These are phyloP conservation scores for Saccharomyces hybrid DNA, from an alignment of 1,139 yeast genomes.

Conservation along the genomic window DNA sequence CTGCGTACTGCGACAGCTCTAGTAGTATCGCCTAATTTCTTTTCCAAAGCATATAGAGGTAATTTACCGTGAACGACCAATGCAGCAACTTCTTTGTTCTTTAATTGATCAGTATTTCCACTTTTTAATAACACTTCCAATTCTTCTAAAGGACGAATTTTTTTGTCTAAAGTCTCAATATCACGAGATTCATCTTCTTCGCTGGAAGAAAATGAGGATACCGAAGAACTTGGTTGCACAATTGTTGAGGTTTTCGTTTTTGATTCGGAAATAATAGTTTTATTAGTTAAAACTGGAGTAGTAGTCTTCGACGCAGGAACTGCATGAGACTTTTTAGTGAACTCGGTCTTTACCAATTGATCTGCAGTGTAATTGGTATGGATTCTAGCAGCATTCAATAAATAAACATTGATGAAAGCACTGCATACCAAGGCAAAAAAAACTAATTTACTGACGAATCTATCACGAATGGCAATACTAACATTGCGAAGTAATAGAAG, in stretches of 20 bases:
- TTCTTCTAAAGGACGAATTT: slow-evolving; percentile 51
- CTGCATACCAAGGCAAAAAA: slow-evolving; percentile 70
- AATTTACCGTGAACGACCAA: too few species aligned
- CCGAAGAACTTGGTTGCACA: not conserved
- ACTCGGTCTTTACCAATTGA: slow-evolving; percentile 13
- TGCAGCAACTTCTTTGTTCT: too few species aligned
- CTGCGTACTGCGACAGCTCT: too few species aligned
- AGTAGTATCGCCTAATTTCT: too few species aligned
- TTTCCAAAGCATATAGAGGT: too few species aligned
- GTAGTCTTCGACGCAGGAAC: not conserved
- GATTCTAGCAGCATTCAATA: slow-evolving; percentile 67
- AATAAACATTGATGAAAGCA: slow-evolving; percentile 72
- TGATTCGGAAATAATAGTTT: not conserved
- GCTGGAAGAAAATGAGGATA: slow-evolving; percentile 18
- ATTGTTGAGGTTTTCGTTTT: not conserved
- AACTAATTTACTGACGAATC: slow-evolving; percentile 68
- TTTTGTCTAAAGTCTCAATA: slow-evolving; percentile 47
- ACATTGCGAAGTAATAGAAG: slow-evolving; percentile 47
- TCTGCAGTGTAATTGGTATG: slow-evolving; percentile 35
- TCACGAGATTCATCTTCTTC: slow-evolving; percentile 32
- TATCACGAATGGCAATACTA: slow-evolving; percentile 74
- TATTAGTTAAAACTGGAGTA: not conserved
- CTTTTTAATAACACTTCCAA: slow-evolving; percentile 34
- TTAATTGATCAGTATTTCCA: too few species aligned
- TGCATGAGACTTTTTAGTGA: not conserved